Percentiles rank a stretch among this genome's conserved stretches.
phyloP scores from a whole-genome alignment of 2,329 filamentous ascomycete genomes.

The Chrysosporium queenslandicum region DNA sequence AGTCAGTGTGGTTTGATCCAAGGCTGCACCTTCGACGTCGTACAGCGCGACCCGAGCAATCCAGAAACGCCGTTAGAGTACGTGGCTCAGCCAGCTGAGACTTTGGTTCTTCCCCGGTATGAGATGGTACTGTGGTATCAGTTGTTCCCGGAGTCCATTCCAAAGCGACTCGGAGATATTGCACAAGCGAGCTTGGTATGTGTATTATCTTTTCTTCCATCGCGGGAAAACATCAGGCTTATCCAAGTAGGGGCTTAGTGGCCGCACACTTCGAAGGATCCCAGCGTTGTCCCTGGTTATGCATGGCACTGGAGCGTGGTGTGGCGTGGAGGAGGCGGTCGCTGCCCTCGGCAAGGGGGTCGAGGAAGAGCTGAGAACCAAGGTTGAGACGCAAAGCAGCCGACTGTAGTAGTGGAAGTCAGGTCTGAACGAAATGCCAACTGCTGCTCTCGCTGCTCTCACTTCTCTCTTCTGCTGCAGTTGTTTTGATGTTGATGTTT shows the following conservation, averaged over 20 bases:
- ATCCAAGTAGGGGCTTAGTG: constrained; percentile 30
- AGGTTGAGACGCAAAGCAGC: constrained; percentile 14
- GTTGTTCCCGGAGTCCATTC: constrained; percentile 23
- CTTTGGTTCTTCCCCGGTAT: constrained; percentile 21
- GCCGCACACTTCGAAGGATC: constrained; percentile 34
- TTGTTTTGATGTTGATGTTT: too few relatives aligned
- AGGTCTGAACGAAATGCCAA: too few relatives aligned
- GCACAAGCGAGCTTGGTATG: constrained; percentile 25
- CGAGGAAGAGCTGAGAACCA: constrained; percentile 25
- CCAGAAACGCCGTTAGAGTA: constrained; percentile 24
- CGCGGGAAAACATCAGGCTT: not conserved
- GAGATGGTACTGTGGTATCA: constrained; percentile 26
- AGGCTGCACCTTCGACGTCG: constrained; percentile 23
- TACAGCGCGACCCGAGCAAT: constrained; percentile 20
- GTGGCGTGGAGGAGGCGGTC: constrained; percentile 31
- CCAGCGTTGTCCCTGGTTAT: constrained; percentile 35
- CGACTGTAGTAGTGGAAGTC: too few relatives aligned
- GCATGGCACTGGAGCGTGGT: constrained; percentile 29
- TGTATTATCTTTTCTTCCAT: constrained; percentile 16
- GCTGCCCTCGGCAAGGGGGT: constrained; percentile 30
- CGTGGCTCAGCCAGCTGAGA: constrained; percentile 20
- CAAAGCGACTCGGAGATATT: constrained; percentile 24
- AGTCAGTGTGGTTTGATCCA: constrained; percentile 30
- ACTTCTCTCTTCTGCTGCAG: too few relatives aligned
- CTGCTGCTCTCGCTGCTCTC: too few relatives aligned